Evolutionary conservation across 768 basidiomycete genomes (phyloP).

Genomic region (Russula sp.): DNA sequence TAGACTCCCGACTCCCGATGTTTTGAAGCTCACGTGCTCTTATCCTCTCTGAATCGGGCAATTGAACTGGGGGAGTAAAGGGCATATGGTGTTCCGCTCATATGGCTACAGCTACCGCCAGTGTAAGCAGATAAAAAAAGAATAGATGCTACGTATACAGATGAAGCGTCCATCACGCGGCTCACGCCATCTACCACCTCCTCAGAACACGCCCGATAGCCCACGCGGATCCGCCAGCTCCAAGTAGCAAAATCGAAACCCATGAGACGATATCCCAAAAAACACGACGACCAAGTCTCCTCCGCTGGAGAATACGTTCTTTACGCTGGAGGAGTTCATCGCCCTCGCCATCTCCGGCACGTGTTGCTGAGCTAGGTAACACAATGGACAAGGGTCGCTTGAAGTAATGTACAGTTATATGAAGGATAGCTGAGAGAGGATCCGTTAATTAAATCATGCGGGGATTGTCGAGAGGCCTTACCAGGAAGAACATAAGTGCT

Average conservation of each 20-base stretch:
- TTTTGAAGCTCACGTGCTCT: background rate
- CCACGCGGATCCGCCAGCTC: slow-evolving; percentile 57
- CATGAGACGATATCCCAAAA: slow-evolving; percentile 85
- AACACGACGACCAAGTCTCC: slow-evolving; percentile 66
- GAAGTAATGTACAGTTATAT: slow-evolving; percentile 82
- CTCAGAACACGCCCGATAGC: slow-evolving; percentile 49
- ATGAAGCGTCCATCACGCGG: slow-evolving; percentile 7
- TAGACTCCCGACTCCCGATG: no score
- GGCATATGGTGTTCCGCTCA: background rate
- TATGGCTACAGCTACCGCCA: slow-evolving; percentile 21
- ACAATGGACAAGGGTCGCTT: slow-evolving; percentile 81
- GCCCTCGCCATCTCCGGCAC: slow-evolving; percentile 27
- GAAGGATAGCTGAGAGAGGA: slow-evolving; percentile 54
- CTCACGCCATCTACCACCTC: slow-evolving; percentile 46
- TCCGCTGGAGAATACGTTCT: slow-evolving; percentile 76
- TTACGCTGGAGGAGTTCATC: slow-evolving; percentile 83
- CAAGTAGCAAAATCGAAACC: slow-evolving; percentile 61
- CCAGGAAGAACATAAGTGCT: slow-evolving; percentile 65
- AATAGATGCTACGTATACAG: slow-evolving; percentile 19
- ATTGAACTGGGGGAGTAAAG: no score
- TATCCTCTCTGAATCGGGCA: no score
- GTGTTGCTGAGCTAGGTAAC: slow-evolving; percentile 44
- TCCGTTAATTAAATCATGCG: background rate
- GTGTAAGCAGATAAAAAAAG: slow-evolving; percentile 4
- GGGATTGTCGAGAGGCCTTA: slow-evolving; percentile 32